These are phyloP conservation scores for Letharia lupina DNA, from an alignment of 495 filamentous ascomycete species.

Conservation along the genomic window DNA sequence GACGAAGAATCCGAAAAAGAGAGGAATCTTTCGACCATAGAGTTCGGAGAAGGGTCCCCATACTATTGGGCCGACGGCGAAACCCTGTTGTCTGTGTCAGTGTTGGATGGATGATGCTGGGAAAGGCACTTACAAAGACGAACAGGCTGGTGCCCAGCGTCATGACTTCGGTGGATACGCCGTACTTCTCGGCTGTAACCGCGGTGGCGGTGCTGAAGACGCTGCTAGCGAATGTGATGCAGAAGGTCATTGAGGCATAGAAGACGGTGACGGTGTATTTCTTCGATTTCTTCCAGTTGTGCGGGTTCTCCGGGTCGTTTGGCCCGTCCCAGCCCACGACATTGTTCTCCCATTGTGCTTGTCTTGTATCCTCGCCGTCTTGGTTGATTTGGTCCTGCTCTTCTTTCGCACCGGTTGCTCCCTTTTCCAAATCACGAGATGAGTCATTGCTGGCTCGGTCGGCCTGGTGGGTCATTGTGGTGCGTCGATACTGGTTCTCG, in stretches of 20 bases:
- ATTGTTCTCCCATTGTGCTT: constrained; percentile 8
- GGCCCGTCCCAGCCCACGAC: constrained; percentile 47
- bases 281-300: constrained; percentile 51
- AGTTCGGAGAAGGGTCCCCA: constrained; percentile 71
- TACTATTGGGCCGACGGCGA: constrained; percentile 45
- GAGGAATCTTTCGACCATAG: constrained; percentile 52
- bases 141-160: constrained; percentile 47
- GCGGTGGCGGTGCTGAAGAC: constrained; percentile 47
- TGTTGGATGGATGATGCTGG: not conserved
- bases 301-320: constrained; percentile 61
- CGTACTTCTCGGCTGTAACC: constrained; percentile 39
- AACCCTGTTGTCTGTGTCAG: constrained; percentile 25
- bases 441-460: not conserved
- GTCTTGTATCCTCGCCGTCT: not conserved
- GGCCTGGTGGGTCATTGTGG: not conserved
- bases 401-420: not conserved
- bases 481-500: not conserved
- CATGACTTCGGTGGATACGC: constrained; percentile 40
- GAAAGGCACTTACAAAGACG: constrained; percentile 35
- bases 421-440: constrained; percentile 14
- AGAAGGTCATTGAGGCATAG: constrained; percentile 48
- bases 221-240: constrained; percentile 50
- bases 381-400: constrained; percentile 5
- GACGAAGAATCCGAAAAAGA: constrained; percentile 41
- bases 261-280: constrained; percentile 69